Conservation (phyloP, 495 filamentous ascomycete species). For the Chlorociboria aeruginascens region DNA sequence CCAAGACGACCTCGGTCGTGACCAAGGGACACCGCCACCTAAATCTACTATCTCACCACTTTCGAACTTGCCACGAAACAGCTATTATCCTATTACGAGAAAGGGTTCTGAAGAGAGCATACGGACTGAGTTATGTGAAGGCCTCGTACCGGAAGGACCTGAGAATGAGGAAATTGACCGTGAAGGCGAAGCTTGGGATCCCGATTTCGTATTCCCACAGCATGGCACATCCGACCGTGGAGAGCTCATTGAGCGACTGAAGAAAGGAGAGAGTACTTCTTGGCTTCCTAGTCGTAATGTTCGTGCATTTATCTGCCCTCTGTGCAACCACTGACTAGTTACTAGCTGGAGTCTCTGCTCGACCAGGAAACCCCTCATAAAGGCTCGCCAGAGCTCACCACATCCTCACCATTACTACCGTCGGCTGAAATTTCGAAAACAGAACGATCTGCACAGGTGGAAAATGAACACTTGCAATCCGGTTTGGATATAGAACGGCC, state of each 20-base stretch:
- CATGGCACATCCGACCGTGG: slow-evolving; percentile 40
- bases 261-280: slow-evolving; percentile 63
- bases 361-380: slow-evolving; percentile 10
- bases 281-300: slow-evolving; percentile 61
- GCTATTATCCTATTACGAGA: slow-evolving; percentile 4
- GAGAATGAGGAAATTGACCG: slow-evolving; percentile 16
- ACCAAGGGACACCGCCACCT: slow-evolving; percentile 12
- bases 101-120: slow-evolving; percentile 30
- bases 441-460: neutral
- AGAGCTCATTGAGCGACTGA: slow-evolving; percentile 76
- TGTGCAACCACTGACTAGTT: neutral
- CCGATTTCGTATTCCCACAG: slow-evolving; percentile 6
- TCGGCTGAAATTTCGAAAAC: slow-evolving; percentile 13
- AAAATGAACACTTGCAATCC: slow-evolving; percentile 8
- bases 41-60: slow-evolving; percentile 8
- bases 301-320: slow-evolving; percentile 17
- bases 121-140: slow-evolving; percentile 44
- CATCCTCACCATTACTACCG: slow-evolving; percentile 9
- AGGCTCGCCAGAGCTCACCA: slow-evolving; percentile 1
- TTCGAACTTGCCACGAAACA: slow-evolving; percentile 3
- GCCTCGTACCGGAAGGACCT: slow-evolving; percentile 30
- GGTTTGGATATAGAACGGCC: slow-evolving; percentile 68
- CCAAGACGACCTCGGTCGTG: slow-evolving; percentile 30
- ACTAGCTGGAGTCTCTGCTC: slow-evolving; percentile 11
- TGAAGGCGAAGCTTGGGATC: neutral